Evolutionary conservation across 495 filamentous ascomycete species (phyloP).

Genomic region (Baudoinia panamericana): DNA sequence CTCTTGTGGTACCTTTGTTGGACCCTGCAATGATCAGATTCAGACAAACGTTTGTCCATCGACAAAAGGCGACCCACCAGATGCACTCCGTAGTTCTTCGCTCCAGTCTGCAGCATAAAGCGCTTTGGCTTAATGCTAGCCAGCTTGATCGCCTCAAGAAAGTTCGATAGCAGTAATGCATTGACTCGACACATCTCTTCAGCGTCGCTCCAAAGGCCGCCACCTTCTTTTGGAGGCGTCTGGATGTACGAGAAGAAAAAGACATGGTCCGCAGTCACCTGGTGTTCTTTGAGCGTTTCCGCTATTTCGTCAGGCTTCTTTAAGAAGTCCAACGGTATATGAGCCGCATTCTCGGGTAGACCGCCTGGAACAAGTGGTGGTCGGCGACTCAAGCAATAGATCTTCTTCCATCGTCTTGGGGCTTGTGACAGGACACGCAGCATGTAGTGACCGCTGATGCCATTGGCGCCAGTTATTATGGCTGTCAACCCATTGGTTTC

Average conservation of each 20-base stretch:
- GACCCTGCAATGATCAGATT: too few relatives aligned
- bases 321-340: slow-evolving; percentile 36
- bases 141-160: slow-evolving; percentile 32
- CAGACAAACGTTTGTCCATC: too few relatives aligned
- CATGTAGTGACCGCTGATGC: slow-evolving; percentile 36
- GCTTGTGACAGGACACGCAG: slow-evolving; percentile 29
- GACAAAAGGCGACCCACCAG: too few relatives aligned
- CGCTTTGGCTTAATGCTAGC: slow-evolving; percentile 34
- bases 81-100: slow-evolving; percentile 22
- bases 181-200: slow-evolving; percentile 33
- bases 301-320: slow-evolving; percentile 31
- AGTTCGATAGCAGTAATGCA: slow-evolving; percentile 33
- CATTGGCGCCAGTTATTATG: slow-evolving; percentile 40
- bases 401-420: slow-evolving; percentile 36
- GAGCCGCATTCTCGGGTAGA: slow-evolving; percentile 31
- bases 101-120: slow-evolving; percentile 36
- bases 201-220: slow-evolving; percentile 23
- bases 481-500: slow-evolving; percentile 34
- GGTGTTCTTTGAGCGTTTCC: slow-evolving; percentile 25
- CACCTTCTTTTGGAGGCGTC: slow-evolving; percentile 33
- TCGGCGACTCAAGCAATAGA: slow-evolving; percentile 31
- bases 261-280: slow-evolving; percentile 35
- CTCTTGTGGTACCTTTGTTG: slow-evolving; percentile 31
- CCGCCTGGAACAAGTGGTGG: slow-evolving; percentile 22
- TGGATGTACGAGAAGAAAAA: slow-evolving; percentile 47